Base-by-base conservation (phyloP, 352 stramenopile species). In the Stramenopiles sp. region DNA sequence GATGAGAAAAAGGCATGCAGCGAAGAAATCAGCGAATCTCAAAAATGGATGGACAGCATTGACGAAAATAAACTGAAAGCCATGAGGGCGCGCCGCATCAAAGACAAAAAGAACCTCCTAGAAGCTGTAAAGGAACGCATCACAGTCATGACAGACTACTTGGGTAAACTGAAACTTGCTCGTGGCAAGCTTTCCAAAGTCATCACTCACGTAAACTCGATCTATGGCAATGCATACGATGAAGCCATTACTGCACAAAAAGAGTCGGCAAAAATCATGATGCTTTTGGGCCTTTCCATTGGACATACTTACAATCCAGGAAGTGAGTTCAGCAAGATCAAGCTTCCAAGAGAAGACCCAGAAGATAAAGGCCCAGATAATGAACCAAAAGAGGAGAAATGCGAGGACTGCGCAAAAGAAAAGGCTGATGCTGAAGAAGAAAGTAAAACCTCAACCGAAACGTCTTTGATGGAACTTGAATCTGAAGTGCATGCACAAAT, bases 271-370 rank as follows among this genome's bases (percentile, higher is more conserved):
- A 22, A 27, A 22, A 71, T 71, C 55, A 71, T 71, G 55, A 71
- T 27, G 22, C 55, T 71, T 71, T 27, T 71, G 22, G 55, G 55
- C 55, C 55, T 71, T 27, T 71, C 55, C 55, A 71, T 71, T 71
- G 55, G 55, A 22, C 55, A 71, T 27, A 71, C 22, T 22, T 71
- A 71, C 55, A 71, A 71, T 27, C 55, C 55, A 71, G 55, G 55
- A 27, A 71, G 55, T 27, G 55, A 71, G 55, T 71, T 71, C 55
- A 71, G 55, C 55, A 71, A 71, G 55, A 71, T 71, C 55, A 71
- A 71, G 27, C 55, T 71, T 71, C 55, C 55, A 22, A 22, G 55
- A 22, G 55, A 71, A 27, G 55, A 71, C 55, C 22, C 55, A 25
- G 55, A 71, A 71, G 55, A 71, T 25, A 27, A 22, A 27, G 27